A percentile compares a stretch with the other conserved stretches of the same genome.
Conservation (phyloP, 106 monocot species). For the Phalaenopsis aphrodite region DNA sequence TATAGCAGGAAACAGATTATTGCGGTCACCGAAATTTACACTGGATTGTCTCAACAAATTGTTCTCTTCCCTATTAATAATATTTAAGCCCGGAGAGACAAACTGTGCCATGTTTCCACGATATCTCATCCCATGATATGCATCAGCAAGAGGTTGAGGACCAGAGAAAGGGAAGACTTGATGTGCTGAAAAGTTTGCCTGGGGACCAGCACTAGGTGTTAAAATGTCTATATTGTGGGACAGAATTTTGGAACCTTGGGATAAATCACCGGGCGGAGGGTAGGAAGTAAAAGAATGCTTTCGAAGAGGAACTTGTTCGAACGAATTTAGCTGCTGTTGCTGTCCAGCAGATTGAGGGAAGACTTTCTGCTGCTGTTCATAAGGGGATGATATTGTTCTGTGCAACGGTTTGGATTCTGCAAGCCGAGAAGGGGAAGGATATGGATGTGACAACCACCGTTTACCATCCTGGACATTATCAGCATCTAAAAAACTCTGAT, state of each 20-base stretch:
- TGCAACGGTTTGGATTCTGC: conserved; percentile 6
- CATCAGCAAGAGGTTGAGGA: conserved; percentile 18
- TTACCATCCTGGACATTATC: conserved; percentile 9
- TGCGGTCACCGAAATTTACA: conserved; percentile 22
- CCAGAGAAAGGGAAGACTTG: conserved; percentile 17
- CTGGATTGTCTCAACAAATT: conserved; percentile 25
- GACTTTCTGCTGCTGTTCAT: background rate
- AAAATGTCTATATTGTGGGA: conserved; percentile 9
- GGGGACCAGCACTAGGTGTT: conserved; percentile 7
- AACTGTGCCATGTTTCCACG: conserved; percentile 23
- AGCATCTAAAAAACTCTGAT: conserved; percentile 4
- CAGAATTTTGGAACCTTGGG: conserved; percentile 6
- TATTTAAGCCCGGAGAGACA: conserved; percentile 10
- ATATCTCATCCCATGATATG: conserved; percentile 17
- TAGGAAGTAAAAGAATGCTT: background rate
- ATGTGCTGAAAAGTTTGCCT: conserved; percentile 22
- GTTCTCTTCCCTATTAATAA: conserved; percentile 17
- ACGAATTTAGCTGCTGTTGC: background rate
- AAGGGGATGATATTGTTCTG: background rate
- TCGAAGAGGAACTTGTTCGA: conserved; percentile 1
- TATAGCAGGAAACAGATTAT: conserved; percentile 21
- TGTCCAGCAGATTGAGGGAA: no score
- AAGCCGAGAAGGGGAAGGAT: conserved; percentile 6
- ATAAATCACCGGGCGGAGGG: background rate
- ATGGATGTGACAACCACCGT: conserved; percentile 8